phyloP scores from a whole-genome alignment of 441 rosid genomes.

The Metrosideros polymorpha region DNA sequence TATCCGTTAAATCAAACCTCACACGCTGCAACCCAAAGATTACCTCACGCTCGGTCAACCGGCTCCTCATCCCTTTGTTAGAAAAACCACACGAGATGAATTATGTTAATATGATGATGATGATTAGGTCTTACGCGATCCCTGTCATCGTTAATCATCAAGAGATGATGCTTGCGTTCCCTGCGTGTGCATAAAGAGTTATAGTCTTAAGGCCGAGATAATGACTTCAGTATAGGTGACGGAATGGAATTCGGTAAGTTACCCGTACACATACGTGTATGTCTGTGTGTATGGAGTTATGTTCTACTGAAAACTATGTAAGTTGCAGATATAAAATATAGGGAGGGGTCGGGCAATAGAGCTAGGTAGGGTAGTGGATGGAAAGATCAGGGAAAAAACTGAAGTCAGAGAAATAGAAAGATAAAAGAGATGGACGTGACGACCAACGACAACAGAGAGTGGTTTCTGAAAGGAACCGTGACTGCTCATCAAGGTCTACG shows the following conservation, averaged over 20 bases:
- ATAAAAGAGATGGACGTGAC: not conserved
- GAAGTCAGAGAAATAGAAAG: not conserved
- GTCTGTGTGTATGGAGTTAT: not conserved
- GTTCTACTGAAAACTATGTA: not conserved
- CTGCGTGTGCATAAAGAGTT: not conserved
- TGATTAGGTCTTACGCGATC: not conserved
- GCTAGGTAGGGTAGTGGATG: not conserved
- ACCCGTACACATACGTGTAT: not conserved
- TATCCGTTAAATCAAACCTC: not conserved
- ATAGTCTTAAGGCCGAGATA: not conserved
- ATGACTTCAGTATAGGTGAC: not conserved
- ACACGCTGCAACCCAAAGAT: not conserved
- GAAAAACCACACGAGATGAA: not conserved
- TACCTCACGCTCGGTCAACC: not conserved
- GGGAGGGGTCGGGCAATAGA: not conserved
- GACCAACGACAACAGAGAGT: not conserved
- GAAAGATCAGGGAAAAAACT: not conserved
- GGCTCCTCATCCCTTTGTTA: not conserved
- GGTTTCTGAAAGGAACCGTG: not conserved
- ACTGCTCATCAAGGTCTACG: not conserved
- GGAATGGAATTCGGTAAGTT: not conserved
- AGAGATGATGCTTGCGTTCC: not conserved
- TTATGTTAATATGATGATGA: not conserved
- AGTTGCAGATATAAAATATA: too few relatives aligned
- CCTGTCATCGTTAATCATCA: not conserved